Conservation (phyloP, 305 asterid species). For the Lippia alba region DNA sequence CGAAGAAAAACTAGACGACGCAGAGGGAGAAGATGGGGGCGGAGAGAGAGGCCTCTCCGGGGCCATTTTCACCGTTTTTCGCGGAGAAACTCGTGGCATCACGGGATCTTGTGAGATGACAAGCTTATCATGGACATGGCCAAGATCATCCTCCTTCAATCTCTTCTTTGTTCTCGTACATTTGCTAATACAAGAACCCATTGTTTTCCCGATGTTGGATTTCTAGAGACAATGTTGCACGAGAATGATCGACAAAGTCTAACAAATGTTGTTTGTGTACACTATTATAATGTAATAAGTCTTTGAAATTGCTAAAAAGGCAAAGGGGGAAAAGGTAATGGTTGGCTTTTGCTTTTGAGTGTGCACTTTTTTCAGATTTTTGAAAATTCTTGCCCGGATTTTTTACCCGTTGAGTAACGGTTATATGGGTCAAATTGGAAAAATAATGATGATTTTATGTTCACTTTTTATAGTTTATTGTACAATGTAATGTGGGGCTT, state of each 20-base stretch:
- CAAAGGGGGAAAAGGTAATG: slow-evolving; percentile 26
- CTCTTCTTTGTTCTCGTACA: slow-evolving; percentile 56
- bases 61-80: slow-evolving; percentile 20
- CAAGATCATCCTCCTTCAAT: slow-evolving; percentile 41
- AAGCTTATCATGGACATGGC: slow-evolving; percentile 64
- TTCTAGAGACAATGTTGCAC: slow-evolving; percentile 13
- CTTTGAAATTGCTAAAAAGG: slow-evolving; percentile 34
- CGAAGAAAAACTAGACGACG: slow-evolving; percentile 46
- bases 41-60: slow-evolving; percentile 47
- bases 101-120: slow-evolving; percentile 58
- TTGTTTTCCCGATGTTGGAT: slow-evolving; percentile 21
- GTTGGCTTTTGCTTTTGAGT: slow-evolving; percentile 36
- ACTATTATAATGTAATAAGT: slow-evolving; percentile 13
- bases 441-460: slow-evolving; percentile 27
- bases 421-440: slow-evolving; percentile 32
- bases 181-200: slow-evolving; percentile 92
- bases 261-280: not conserved
- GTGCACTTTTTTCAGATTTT: slow-evolving; percentile 40
- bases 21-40: slow-evolving; percentile 47
- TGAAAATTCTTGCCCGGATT: slow-evolving; percentile 56
- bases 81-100: slow-evolving; percentile 28
- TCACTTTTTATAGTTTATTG: slow-evolving; percentile 20
- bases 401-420: slow-evolving; percentile 61
- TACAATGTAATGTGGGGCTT: not conserved
- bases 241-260: slow-evolving; percentile 24